These are phyloP conservation scores for Postia placenta DNA, from an alignment of 768 basidiomycete species.

Conservation along the genomic window DNA sequence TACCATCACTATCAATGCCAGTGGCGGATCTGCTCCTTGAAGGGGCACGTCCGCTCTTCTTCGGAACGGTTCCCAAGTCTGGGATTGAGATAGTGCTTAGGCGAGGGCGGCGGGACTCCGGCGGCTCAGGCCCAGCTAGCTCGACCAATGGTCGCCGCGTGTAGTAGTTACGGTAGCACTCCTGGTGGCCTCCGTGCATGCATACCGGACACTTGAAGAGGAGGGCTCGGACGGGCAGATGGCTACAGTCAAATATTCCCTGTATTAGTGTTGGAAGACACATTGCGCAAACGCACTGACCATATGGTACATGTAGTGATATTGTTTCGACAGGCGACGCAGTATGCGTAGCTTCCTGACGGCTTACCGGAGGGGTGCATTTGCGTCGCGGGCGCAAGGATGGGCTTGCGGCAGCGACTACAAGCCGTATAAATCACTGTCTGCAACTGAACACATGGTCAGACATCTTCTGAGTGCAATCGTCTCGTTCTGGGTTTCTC, in stretches of 20 bases:
- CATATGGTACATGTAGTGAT: conserved; percentile 63
- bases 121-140: conserved; percentile 17
- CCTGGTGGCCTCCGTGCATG: conserved; percentile 75
- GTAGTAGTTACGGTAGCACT: conserved; percentile 70
- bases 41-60: neutral
- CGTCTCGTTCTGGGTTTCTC: conserved; percentile 10
- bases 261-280: conserved; percentile 4
- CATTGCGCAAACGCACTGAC: too few relatives aligned
- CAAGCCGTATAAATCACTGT: conserved; percentile 70
- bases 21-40: conserved; percentile 6
- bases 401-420: conserved; percentile 60
- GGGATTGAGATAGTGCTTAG: conserved; percentile 12
- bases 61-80: conserved; percentile 4
- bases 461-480: neutral
- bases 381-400: conserved; percentile 26
- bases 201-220: conserved; percentile 74
- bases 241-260: conserved; percentile 37
- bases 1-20: conserved; percentile 17
- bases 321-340: conserved; percentile 45
- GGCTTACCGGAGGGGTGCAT: conserved; percentile 20
- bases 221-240: conserved; percentile 65
- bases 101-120: conserved; percentile 16
- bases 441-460: conserved; percentile 51
- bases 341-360: conserved; percentile 46
- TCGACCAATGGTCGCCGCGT: conserved; percentile 50